Evolutionary conservation across 352 stramenopile genomes (phyloP), one percentile per base, ranked within the genome.

Genomic region (Plasmopara muralis): DNA sequence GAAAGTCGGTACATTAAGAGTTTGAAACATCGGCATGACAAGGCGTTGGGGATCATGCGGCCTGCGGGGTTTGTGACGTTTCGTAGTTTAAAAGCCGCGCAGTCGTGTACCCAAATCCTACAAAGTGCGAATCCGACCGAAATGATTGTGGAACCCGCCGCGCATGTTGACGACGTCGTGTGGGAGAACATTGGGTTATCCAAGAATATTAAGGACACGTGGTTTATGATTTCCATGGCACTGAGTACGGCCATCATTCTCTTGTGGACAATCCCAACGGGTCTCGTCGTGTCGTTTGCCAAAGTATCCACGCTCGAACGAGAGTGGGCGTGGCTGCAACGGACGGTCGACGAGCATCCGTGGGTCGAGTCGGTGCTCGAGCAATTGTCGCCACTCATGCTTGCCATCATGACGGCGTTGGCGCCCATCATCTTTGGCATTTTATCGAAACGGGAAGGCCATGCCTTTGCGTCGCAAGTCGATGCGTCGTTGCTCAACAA

Each of bases 341-440:
- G n/a, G 0, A 68, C 86, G 14, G 68, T 81, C 10, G 12, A 66
- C 3, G 57, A 90, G 25, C 63, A 93, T 39, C 51, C 69, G 16
- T 93, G 83, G 83, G 58, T 89, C n/a, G 70, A 62, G n/a, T 72
- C 75, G 9, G 46, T 93, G 6, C 57, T 93, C 28, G 70, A 90
- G 62, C 79, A 90, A 48, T 44, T 93, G 9, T 88, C 80, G 37
- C 83, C 83, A 13, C 38, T 93, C 25, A 83, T 89, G 64, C 60
- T 93, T 41, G 83, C 78, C 5, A 63, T 93, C 15, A 93, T 93
- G 83, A 77, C 63, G 9, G 70, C 83, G 20, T 53, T 93, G 39
- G 83, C 83, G 13, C 83, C 83, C 5, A 90, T 93, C 29, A 93
- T 93, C 47, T 89, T 93, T 28, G 75, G 77, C 7, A 77, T 89